Evolutionary conservation across 148 eudicot genomes (phyloP), one percentile per base, ranked within the genome.

Genomic region (Cornus florida): DNA sequence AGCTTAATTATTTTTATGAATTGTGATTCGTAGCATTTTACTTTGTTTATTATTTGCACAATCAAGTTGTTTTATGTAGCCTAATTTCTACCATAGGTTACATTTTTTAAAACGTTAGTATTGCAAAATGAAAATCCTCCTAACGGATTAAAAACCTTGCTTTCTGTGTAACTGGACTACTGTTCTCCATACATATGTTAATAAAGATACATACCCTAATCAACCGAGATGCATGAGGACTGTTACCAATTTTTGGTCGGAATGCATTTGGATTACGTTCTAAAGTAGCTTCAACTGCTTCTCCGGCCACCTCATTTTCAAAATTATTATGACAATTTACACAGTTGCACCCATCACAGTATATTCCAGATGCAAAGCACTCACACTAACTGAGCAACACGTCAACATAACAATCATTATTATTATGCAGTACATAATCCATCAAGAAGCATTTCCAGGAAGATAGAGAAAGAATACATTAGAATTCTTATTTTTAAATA

Each of bases 181-280:
- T n/a, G n/a, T n/a, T n/a, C n/a, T 31, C 41, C 31, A 22, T 22
- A 17, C 20, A 6, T 60, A 17, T 0, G 22, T 60, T 39, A 38
- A n/a, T 32, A 70, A 69, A 46, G 19, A 38, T 56, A 79, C 88
- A 65, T 87, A 97, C 99, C 94, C 85, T 84, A 75, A 56, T 82
- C 80, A 89, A 91, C 43, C 91, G 86, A 82, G 43, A 71, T 84
- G 92, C 94, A 86, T 92, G 99, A 41, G 98, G 99, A 81, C 99
- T 97, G 89, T 90, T 92, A 12, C 95, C 99, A 87, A 97, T 92
- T 92, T 97, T 97, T 10, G 99, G 99, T 82, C 99, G 87, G 76
- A 97, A 97, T 69, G 99, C 99, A 91, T 92, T 90, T 82, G 99
- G 99, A 84, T 97, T 97, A 72, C 99, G 98, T 86, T 94, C 99